Conservation (phyloP, 2,329 filamentous ascomycete genomes). For the Bisporella sp. region DNA sequence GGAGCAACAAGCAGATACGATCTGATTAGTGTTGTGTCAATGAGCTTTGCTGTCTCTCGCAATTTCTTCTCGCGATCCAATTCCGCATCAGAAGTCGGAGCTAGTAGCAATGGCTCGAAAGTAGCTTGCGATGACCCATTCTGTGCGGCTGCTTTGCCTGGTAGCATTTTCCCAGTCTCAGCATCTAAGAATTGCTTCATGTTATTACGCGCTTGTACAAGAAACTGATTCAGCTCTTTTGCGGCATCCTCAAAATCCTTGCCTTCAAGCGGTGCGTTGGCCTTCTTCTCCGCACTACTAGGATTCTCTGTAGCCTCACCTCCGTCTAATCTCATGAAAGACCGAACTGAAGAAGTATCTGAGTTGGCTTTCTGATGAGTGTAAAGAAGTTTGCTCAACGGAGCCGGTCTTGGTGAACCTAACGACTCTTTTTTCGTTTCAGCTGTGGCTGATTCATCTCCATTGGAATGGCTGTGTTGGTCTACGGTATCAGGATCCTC, state of each 20-base stretch:
- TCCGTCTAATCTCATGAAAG: constrained; percentile 43
- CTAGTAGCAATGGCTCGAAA: constrained; percentile 49
- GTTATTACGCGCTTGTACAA: constrained; percentile 73
- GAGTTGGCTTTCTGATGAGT: constrained; percentile 29
- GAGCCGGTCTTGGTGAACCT: constrained; percentile 27
- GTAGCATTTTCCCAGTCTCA: constrained; percentile 54
- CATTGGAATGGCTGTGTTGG: constrained; percentile 34
- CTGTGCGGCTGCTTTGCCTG: constrained; percentile 30
- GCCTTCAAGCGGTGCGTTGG: constrained; percentile 58
- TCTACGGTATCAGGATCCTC: constrained; percentile 33
- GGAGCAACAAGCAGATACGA: constrained; percentile 92
- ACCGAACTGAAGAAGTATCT: constrained; percentile 51
- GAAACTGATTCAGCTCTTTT: constrained; percentile 75
- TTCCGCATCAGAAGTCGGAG: constrained; percentile 30
- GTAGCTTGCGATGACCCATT: constrained; percentile 40
- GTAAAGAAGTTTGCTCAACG: constrained; percentile 33
- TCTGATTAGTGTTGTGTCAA: constrained; percentile 91
- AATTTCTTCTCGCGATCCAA: constrained; percentile 64
- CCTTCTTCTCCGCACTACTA: constrained; percentile 40
- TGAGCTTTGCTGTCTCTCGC: constrained; percentile 68
- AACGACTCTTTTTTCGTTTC: constrained; percentile 13
- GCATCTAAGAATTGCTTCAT: constrained; percentile 57
- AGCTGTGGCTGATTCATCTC: constrained; percentile 25
- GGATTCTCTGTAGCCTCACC: constrained; percentile 47
- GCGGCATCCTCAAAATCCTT: constrained; percentile 80